Base-by-base conservation (phyloP, 2,329 filamentous ascomycete species). In the Cladosporium sp. region DNA sequence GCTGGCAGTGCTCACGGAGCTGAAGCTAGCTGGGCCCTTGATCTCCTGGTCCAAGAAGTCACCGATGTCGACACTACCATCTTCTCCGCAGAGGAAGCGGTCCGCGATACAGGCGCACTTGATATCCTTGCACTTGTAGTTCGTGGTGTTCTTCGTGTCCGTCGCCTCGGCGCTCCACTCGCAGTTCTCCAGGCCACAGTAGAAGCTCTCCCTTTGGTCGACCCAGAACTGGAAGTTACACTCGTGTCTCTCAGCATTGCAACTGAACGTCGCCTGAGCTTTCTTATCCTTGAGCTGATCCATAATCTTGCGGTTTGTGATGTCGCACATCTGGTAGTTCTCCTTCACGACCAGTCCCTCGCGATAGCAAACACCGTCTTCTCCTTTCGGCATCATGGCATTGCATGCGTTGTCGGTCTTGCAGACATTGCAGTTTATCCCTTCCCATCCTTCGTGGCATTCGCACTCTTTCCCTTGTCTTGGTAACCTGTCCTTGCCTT, bases 151-250 rank as follows among this genome's bases (percentile, higher is more conserved):
- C 72, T 87, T 86, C 62, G 86, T 81, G 37, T 89, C 85, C 64
- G 87, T 85, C 67, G 89, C 89, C 65, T 91, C 85, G 76, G 90
- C 87, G 60, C 80, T 85, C 73, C 91, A 95, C 18, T 86, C 80
- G 81, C 95, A 99, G 18, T 89, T 89, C 73, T 92, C 88, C 66
- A 99, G 83, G 68, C 90, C 89, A 80, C 96, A 99, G 79, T 96
- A 99, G 82, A 99, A 99, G 1, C 95, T 98, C 80, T 99, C 95
- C 69, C 86, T 84, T 71, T 94, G 87, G 72, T 96, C 93, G 57
- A 99, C 92, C 94, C 95, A 99, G 80, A 99, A 99, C 79, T 99
- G 95, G 72, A 99, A 99, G 76, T 97, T 95, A 75, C 95, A 99
- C 23, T 90, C 88, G 23, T 86, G 83, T 5, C 88, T 83, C 61